Evolutionary conservation across 2,329 filamentous ascomycete genomes (phyloP).

Genomic region (Calonectria montana): DNA sequence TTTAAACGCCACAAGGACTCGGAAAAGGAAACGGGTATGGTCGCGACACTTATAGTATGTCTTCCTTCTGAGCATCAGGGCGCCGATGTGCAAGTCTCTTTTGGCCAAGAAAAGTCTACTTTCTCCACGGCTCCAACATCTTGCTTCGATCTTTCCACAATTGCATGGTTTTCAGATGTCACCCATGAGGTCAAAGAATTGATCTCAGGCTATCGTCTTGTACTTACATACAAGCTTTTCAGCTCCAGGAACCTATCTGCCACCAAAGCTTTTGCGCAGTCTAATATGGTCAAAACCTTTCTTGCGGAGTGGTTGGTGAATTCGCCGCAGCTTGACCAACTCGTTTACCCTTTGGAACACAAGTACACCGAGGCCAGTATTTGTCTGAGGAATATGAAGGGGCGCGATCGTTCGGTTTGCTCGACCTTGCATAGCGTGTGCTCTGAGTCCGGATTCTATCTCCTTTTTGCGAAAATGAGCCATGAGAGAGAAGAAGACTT

Average conservation of each 20-base stretch:
- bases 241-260: background rate
- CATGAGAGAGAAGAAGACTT: background rate
- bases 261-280: background rate
- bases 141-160: conserved; percentile 23
- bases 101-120: background rate
- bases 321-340: background rate
- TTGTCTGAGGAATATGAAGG: conserved; percentile 22
- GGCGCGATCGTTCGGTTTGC: conserved; percentile 20
- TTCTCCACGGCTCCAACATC: conserved; percentile 20
- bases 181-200: conserved; percentile 17
- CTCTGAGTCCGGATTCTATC: conserved; percentile 21
- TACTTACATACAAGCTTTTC: conserved; percentile 31
- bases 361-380: conserved; percentile 23
- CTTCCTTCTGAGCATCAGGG: conserved; percentile 28
- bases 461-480: conserved; percentile 22
- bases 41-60: conserved; percentile 23
- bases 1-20: conserved; percentile 23
- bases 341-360: conserved; percentile 25
- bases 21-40: conserved; percentile 14
- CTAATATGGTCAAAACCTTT: background rate
- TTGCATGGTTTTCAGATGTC: conserved; percentile 31
- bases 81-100: conserved; percentile 18
- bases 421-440: conserved; percentile 9
- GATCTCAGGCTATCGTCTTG: conserved; percentile 24
- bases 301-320: conserved; percentile 6